A percentile compares a stretch with the other conserved stretches of the same genome.
Conservation (phyloP, 1,284 basidiomycete genomes). For the Melampsora occidentalis region DNA sequence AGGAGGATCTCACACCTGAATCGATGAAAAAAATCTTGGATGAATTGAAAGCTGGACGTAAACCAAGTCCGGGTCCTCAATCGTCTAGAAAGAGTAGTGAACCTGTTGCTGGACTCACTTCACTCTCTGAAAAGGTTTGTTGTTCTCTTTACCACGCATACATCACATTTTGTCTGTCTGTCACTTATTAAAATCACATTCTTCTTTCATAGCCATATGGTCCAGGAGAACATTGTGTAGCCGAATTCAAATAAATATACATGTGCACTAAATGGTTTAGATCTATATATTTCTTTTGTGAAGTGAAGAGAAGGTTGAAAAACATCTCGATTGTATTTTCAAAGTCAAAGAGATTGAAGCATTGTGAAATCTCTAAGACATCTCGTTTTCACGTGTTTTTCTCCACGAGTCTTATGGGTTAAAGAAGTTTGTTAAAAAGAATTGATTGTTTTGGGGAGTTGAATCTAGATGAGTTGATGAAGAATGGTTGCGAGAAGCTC, state of each 20-base stretch:
- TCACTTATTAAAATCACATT: background rate
- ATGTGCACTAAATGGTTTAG: background rate
- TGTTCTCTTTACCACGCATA: constrained; percentile 42
- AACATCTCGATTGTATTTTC: no score
- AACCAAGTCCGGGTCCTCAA: constrained; percentile 89
- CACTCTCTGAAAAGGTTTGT: constrained; percentile 73
- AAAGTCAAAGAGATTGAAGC: no score
- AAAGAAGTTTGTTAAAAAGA: no score
- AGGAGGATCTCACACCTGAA: constrained; percentile 95
- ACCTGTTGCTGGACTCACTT: constrained; percentile 82
- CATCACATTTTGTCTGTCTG: constrained; percentile 5
- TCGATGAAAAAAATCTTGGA: constrained; percentile 84
- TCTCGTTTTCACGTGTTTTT: no score
- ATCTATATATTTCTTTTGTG: no score
- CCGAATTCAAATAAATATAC: constrained; percentile 71
- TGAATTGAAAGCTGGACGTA: constrained; percentile 77
- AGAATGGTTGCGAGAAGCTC: no score
- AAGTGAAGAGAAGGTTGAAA: no score
- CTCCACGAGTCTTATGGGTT: no score
- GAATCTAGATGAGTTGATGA: no score
- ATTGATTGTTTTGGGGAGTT: no score
- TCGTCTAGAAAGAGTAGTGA: constrained; percentile 79
- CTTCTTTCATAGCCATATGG: constrained; percentile 73
- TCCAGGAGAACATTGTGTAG: constrained; percentile 80
- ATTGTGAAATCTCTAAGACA: no score